Conservation (phyloP, 306 rosid species). For the Prunus dulcis region DNA sequence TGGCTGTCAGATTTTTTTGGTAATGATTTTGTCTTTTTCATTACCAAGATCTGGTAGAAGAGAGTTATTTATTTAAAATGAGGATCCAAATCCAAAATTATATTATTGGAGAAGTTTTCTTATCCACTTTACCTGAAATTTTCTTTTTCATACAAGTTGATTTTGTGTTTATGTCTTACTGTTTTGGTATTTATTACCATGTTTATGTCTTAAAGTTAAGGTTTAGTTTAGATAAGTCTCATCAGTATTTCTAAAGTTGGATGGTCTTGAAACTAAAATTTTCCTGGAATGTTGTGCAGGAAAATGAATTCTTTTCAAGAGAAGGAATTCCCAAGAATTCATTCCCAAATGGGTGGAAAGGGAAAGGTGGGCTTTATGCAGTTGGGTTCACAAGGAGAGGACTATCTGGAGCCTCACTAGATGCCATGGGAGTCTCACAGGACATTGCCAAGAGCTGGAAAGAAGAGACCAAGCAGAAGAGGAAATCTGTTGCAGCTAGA, state of each 20-base stretch:
- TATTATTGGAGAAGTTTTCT: no score
- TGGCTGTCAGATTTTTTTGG: no score
- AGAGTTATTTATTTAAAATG: no score
- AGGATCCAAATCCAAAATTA: no score
- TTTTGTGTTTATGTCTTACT: no score
- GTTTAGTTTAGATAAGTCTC: not conserved
- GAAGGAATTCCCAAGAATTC: conserved; percentile 75
- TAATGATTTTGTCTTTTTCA: no score
- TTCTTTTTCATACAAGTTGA: no score
- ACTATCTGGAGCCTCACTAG: conserved; percentile 80
- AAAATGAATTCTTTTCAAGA: conserved; percentile 65
- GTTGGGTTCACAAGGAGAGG: conserved; percentile 96
- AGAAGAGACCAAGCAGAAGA: conserved; percentile 73
- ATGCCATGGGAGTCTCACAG: conserved; percentile 78
- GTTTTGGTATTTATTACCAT: not conserved
- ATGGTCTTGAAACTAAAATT: conserved; percentile 5
- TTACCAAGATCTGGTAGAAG: no score
- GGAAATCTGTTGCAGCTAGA: conserved; percentile 55
- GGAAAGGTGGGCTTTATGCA: conserved; percentile 76
- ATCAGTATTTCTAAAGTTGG: not conserved
- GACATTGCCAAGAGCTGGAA: conserved; percentile 88
- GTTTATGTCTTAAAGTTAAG: not conserved
- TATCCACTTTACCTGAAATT: no score
- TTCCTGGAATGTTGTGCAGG: conserved; percentile 43
- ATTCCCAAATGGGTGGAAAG: conserved; percentile 96